These are phyloP conservation scores for Cryptococcus sp. DNA, from an alignment of 1,284 basidiomycete species.

Conservation along the genomic window DNA sequence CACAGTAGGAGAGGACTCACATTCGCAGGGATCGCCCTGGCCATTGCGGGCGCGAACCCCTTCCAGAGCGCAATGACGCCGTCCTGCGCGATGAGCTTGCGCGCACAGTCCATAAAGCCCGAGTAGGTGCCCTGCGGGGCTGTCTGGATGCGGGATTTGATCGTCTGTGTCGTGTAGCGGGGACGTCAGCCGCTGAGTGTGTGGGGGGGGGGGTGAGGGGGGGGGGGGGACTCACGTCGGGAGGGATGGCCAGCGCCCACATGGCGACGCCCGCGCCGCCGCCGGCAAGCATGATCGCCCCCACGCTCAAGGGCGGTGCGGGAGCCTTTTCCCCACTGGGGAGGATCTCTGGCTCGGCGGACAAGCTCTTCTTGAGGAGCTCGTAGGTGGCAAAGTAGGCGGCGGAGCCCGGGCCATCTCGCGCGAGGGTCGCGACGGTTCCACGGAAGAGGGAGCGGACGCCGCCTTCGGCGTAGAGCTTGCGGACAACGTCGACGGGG, in stretches of 20 bases:
- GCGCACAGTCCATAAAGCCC: conserved; percentile 87
- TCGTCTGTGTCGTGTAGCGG: conserved; percentile 57
- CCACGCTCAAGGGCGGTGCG: conserved; percentile 76
- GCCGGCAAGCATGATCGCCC: conserved; percentile 86
- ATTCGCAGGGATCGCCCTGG: conserved; percentile 64
- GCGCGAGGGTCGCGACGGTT: conserved; percentile 82
- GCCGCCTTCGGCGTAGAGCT: conserved; percentile 93
- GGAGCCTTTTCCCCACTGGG: conserved; percentile 62
- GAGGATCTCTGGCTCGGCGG: conserved; percentile 31
- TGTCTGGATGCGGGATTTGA: conserved; percentile 97
- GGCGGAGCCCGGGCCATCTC: conserved; percentile 95
- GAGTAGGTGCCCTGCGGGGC: conserved; percentile 93
- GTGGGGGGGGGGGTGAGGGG: too few relatives aligned
- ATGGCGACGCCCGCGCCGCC: conserved; percentile 95
- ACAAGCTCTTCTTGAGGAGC: conserved; percentile 78
- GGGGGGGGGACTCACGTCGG: conserved; percentile 66
- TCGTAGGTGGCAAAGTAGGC: conserved; percentile 99
- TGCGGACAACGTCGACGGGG: conserved; percentile 83
- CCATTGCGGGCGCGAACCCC: conserved; percentile 97
- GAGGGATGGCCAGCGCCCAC: conserved; percentile 94
- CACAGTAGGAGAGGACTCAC: conserved; percentile 39
- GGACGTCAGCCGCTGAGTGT: conserved; percentile 1
- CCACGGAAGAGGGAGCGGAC: conserved; percentile 90
- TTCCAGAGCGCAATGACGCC: conserved; percentile 90
- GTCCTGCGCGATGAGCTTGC: conserved; percentile 88